phyloP scores from a whole-genome alignment of 2,329 filamentous ascomycete genomes.

The Colletotrichum spaethianum region DNA sequence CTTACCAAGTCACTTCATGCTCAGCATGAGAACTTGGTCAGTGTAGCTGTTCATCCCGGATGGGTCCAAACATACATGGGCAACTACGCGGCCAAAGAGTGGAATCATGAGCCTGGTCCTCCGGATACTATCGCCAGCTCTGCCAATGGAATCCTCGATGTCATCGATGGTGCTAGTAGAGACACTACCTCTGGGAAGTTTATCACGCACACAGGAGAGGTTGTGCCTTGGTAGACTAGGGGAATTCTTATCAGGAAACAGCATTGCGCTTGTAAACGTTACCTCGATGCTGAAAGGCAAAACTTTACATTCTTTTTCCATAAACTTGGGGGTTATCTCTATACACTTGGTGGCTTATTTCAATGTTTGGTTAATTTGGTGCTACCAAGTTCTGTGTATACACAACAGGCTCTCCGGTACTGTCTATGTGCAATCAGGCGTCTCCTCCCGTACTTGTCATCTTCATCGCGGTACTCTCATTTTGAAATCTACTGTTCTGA shows the following conservation, averaged over 20 bases:
- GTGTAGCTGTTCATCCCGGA: conserved; percentile 55
- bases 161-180: conserved; percentile 54
- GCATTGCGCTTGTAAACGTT: too few relatives aligned
- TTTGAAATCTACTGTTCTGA: conserved; percentile 58
- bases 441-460: too few relatives aligned
- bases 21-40: conserved; percentile 47
- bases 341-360: too few relatives aligned
- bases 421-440: too few relatives aligned
- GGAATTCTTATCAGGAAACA: too few relatives aligned
- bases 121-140: conserved; percentile 51
- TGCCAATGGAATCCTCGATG: conserved; percentile 49
- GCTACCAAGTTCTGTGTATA: neutral
- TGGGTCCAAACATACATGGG: conserved; percentile 54
- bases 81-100: conserved; percentile 49
- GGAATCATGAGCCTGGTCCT: conserved; percentile 46
- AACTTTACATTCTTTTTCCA: neutral
- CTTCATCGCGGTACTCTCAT: conserved; percentile 56
- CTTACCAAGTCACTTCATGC: conserved; percentile 48
- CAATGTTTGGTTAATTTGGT: neutral
- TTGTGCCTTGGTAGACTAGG: conserved; percentile 46
- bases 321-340: neutral
- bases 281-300: neutral
- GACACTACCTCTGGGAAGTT: conserved; percentile 53
- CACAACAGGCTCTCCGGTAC: conserved; percentile 46
- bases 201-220: conserved; percentile 49